Conservation (phyloP, 495 filamentous ascomycete species). For the Choiromyces venosus region DNA sequence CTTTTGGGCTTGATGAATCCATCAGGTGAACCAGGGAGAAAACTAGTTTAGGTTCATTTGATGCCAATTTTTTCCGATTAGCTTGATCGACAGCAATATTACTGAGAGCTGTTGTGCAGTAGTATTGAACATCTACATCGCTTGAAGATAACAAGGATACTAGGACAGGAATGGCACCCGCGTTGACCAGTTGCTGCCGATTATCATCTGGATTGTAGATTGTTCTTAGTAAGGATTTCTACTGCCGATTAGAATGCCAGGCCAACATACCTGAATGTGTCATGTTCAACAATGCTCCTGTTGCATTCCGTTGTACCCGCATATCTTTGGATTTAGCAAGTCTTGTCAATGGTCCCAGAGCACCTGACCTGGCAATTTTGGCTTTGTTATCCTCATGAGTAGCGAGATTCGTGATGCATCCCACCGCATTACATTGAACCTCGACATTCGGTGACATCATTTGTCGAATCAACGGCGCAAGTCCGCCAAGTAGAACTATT, state of each 20-base stretch:
- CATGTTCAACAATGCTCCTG: constrained; percentile 95
- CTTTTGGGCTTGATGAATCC: constrained; percentile 94
- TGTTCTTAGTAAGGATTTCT: constrained; percentile 27
- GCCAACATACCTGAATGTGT: constrained; percentile 81
- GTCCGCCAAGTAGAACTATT: constrained; percentile 85
- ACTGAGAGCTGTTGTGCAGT: constrained; percentile 96
- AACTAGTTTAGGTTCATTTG: constrained; percentile 80
- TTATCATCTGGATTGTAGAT: constrained; percentile 68
- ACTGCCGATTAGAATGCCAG: constrained; percentile 12
- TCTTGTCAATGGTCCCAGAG: constrained; percentile 79
- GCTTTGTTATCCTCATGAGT: constrained; percentile 99
- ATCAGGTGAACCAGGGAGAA: constrained; percentile 91
- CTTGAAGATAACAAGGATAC: constrained; percentile 85
- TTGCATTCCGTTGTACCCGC: constrained; percentile 96
- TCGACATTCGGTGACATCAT: constrained; percentile 99
- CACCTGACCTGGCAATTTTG: constrained; percentile 93
- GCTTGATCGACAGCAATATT: constrained; percentile 93
- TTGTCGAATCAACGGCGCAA: constrained; percentile 88
- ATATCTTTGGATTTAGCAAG: constrained; percentile 97
- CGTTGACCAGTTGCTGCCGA: constrained; percentile 91
- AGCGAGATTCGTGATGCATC: constrained; percentile 95
- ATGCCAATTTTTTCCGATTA: constrained; percentile 83
- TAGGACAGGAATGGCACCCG: constrained; percentile 91
- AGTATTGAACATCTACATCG: constrained; percentile 98
- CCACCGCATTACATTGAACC: constrained; percentile 97